A percentile compares a stretch with the other conserved stretches of the same genome.
phyloP scores from a whole-genome alignment of 805 yeast genomes.

The Ogataea glucozyma region DNA sequence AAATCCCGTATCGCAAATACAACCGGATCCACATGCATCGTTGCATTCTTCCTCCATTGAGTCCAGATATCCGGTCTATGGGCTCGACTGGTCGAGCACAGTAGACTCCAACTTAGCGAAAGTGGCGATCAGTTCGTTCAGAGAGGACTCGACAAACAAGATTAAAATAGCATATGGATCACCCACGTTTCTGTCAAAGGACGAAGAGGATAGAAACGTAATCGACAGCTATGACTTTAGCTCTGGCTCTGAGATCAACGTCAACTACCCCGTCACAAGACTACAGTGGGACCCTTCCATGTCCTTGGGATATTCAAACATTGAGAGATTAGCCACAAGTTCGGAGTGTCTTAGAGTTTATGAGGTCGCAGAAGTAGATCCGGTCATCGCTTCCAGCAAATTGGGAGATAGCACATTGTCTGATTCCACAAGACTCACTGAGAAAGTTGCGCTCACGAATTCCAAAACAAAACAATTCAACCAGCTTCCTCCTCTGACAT shows the following conservation, averaged over 20 bases:
- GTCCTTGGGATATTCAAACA: slow-evolving; percentile 27
- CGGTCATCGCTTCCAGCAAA: slow-evolving; percentile 7
- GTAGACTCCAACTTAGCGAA: slow-evolving; percentile 40
- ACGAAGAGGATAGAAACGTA: slow-evolving; percentile 25
- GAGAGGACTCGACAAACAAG: slow-evolving; percentile 74
- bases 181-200: slow-evolving; percentile 21
- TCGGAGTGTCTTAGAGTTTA: slow-evolving; percentile 68
- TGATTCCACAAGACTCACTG: slow-evolving; percentile 31
- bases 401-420: slow-evolving; percentile 8
- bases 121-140: slow-evolving; percentile 72
- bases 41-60: slow-evolving; percentile 45
- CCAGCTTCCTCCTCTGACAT: slow-evolving; percentile 83
- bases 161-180: slow-evolving; percentile 51
- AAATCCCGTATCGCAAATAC: slow-evolving; percentile 8
- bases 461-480: slow-evolving; percentile 47
- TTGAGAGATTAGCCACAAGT: slow-evolving; percentile 61
- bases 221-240: slow-evolving; percentile 43
- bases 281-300: slow-evolving; percentile 69
- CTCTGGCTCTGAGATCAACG: slow-evolving; percentile 50
- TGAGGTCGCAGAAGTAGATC: slow-evolving; percentile 27
- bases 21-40: slow-evolving; percentile 9
- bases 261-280: slow-evolving; percentile 70
- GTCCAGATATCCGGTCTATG: slow-evolving; percentile 50
- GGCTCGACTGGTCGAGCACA: slow-evolving; percentile 53
- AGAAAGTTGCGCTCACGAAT: slow-evolving; percentile 42